Evolutionary conservation across 176 grass and related monocot genomes (phyloP), one percentile per base, ranked within the genome.

Genomic region (Musa troglodytarum): DNA sequence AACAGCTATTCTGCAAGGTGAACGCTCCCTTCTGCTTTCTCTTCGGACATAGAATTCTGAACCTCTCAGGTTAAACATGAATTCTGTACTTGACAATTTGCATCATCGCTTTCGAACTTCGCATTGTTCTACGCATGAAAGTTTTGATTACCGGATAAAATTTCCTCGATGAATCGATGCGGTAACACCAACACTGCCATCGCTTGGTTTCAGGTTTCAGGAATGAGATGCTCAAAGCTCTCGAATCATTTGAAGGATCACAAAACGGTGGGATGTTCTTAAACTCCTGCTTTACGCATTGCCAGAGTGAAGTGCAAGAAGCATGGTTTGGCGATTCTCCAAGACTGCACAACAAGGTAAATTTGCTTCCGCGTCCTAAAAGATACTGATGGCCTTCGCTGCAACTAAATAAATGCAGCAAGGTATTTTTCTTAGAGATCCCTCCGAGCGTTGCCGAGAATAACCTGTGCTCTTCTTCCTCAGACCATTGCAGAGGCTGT

Each of bases 251-350:
- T 25, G 77, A 86, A 87, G n/a, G 13, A 0, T 68, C 72, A 25
- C 68, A 52, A 1, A 68, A 16, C 50, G 84, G 77, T 24, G 89
- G 92, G 63, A 84, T 87, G 84, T 87, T 89, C 81, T 80, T 92
- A 58, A 84, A 89, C 76, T 96, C 89, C 79, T 96, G 89, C 54
- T 96, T 92, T 71, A 82, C 80, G 24, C 89, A 96, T 92, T 96
- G 89, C 81, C 89, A 96, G 75, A 92, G 89, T 73, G 92, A 96
- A 69, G 65, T 86, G 20, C 92, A 92, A 75, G 84, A 89, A 55
- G 77, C 89, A 80, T 96, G 89, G 89, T 92, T 87, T 43, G 80
- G 84, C 16, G 74, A 77, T 78, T 92, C 92, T 23, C 87, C 84
- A 26, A 87, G 13, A 73, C 10, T 96, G 65, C 74, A 77, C 2